Percentiles rank a stretch among this genome's conserved stretches.
These are phyloP conservation scores for Ustilago trichophora DNA, from an alignment of 1,284 basidiomycete species.

Conservation along the genomic window DNA sequence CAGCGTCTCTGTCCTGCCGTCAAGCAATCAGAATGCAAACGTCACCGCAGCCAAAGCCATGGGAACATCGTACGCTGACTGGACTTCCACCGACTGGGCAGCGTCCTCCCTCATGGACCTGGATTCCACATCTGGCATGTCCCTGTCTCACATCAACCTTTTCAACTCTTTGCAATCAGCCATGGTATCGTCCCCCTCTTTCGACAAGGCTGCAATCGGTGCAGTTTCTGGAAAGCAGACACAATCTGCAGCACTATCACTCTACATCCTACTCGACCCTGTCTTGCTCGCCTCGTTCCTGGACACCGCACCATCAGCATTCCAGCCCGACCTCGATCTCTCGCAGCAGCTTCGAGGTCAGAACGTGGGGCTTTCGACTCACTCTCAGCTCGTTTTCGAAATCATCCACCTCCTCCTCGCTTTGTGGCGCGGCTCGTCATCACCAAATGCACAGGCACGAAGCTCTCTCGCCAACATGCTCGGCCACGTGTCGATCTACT, in stretches of 20 bases:
- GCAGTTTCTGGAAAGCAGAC: background rate
- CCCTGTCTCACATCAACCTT: constrained; percentile 12
- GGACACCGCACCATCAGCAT: constrained; percentile 43
- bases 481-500: constrained; percentile 43
- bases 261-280: constrained; percentile 28
- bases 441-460: constrained; percentile 2
- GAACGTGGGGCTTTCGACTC: constrained; percentile 27
- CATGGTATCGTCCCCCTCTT: background rate
- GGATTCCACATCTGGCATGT: constrained; percentile 2
- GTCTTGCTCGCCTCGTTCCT: constrained; percentile 41
- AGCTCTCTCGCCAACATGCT: constrained; percentile 35
- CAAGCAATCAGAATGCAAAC: background rate
- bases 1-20: background rate
- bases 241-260: constrained; percentile 25
- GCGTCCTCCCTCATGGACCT: constrained; percentile 26
- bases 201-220: too few relatives aligned
- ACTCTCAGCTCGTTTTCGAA: constrained; percentile 35
- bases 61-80: constrained; percentile 11
- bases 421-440: constrained; percentile 31
- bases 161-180: constrained; percentile 14
- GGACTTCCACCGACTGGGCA: constrained; percentile 1
- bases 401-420: constrained; percentile 31
- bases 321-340: constrained; percentile 42
- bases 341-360: constrained; percentile 31
- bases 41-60: background rate